phyloP scores from a whole-genome alignment of 768 basidiomycete species.

The Trametes cubensis region DNA sequence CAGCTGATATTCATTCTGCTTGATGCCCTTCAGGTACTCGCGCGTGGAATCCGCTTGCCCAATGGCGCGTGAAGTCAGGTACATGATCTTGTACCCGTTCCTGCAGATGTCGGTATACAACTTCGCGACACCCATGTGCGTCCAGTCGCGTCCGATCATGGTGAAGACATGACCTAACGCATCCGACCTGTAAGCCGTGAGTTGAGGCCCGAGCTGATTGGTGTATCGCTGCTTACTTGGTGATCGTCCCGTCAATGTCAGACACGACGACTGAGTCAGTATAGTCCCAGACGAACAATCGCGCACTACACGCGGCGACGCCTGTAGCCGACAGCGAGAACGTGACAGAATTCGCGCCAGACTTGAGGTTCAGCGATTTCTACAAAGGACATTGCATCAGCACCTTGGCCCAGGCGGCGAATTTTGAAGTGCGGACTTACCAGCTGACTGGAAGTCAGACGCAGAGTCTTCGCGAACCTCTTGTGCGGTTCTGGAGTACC shows the following conservation, averaged over 20 bases:
- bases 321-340: slow-evolving; percentile 90
- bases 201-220: neutral
- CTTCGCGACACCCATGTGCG: slow-evolving; percentile 95
- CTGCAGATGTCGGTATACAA: slow-evolving; percentile 93
- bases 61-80: slow-evolving; percentile 94
- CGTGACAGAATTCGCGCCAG: slow-evolving; percentile 88
- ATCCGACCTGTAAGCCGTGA: slow-evolving; percentile 67
- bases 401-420: too few species aligned
- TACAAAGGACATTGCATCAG: slow-evolving; percentile 34
- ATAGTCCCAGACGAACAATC: slow-evolving; percentile 96
- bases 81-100: slow-evolving; percentile 98
- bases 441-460: slow-evolving; percentile 92
- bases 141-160: slow-evolving; percentile 98
- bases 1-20: slow-evolving; percentile 94
- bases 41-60: slow-evolving; percentile 97
- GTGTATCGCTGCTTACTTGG: slow-evolving; percentile 59
- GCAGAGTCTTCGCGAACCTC: slow-evolving; percentile 88
- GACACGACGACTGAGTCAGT: slow-evolving; percentile 89
- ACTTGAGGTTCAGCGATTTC: slow-evolving; percentile 84
- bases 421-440: slow-evolving; percentile 41
- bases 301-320: slow-evolving; percentile 80
- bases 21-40: slow-evolving; percentile 92
- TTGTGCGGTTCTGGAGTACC: slow-evolving; percentile 33
- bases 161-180: slow-evolving; percentile 96
- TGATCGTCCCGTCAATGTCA: slow-evolving; percentile 99